Evolutionary conservation across 73 alveolate species (phyloP).

Genomic region (Paramecium tetraurelia): DNA sequence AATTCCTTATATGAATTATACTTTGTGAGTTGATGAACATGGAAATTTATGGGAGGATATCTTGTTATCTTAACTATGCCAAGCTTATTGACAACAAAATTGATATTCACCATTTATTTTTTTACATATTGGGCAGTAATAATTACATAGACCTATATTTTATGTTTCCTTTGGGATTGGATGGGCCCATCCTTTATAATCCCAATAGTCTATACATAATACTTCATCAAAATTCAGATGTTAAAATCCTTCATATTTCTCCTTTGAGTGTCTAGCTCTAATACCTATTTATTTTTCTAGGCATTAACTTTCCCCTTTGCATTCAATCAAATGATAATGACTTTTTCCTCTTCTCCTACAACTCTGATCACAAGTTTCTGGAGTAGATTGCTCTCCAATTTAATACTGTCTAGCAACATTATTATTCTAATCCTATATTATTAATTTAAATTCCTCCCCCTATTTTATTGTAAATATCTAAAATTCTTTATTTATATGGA

Average conservation of each 20-base stretch:
- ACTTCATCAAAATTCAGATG: not conserved
- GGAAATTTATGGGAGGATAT: not conserved
- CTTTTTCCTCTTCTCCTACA: not conserved
- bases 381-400: not conserved
- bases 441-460: not conserved
- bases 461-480: not conserved
- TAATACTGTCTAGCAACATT: not conserved
- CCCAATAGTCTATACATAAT: conserved; percentile 17
- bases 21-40: not conserved
- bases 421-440: not conserved
- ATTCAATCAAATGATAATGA: not conserved
- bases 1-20: not conserved
- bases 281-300: not conserved
- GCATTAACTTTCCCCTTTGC: not conserved
- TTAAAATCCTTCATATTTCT: not conserved
- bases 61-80: not conserved
- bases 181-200: not conserved
- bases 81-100: not conserved
- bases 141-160: not conserved
- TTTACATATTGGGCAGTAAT: not conserved
- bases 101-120: not conserved
- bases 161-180: not conserved
- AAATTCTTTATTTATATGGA: not conserved
- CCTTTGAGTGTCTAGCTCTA: not conserved
- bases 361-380: not conserved